Evolutionary conservation across 495 filamentous ascomycete genomes (phyloP).

Genomic region (Neurospora hispaniola): DNA sequence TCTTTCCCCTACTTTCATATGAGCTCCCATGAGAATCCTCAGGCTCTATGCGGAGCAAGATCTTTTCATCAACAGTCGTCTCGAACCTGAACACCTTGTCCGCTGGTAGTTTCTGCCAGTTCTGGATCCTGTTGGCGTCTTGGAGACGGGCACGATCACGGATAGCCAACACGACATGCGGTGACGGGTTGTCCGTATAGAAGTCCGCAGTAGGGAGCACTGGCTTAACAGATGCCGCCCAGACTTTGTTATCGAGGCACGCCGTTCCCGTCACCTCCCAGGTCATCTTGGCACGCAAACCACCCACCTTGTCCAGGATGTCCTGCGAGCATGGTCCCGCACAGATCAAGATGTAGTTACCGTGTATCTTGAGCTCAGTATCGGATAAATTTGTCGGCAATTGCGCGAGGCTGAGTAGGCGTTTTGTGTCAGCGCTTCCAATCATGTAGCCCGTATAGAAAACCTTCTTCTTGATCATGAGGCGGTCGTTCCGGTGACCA

Average conservation of each 20-base stretch:
- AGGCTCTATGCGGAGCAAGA: constrained; percentile 66
- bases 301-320: constrained; percentile 73
- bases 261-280: constrained; percentile 77
- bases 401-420: constrained; percentile 55
- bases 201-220: constrained; percentile 50
- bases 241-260: constrained; percentile 66
- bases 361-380: constrained; percentile 67
- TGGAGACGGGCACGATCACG: constrained; percentile 61
- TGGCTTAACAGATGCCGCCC: constrained; percentile 72
- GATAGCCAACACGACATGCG: constrained; percentile 66
- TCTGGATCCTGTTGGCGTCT: constrained; percentile 71
- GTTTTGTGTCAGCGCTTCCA: constrained; percentile 52
- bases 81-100: constrained; percentile 61
- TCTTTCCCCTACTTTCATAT: constrained; percentile 49
- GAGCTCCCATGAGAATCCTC: constrained; percentile 47
- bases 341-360: constrained; percentile 83
- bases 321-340: constrained; percentile 54
- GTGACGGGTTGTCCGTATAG: constrained; percentile 64
- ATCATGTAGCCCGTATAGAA: constrained; percentile 96
- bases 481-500: constrained; percentile 24
- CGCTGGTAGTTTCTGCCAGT: constrained; percentile 68
- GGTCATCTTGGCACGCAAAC: constrained; percentile 65
- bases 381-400: constrained; percentile 46
- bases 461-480: constrained; percentile 73
- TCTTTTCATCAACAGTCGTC: constrained; percentile 77